Evolutionary conservation across 2,329 filamentous ascomycete species (phyloP).

Genomic region (Graphilbum ipis-grandicollis): DNA sequence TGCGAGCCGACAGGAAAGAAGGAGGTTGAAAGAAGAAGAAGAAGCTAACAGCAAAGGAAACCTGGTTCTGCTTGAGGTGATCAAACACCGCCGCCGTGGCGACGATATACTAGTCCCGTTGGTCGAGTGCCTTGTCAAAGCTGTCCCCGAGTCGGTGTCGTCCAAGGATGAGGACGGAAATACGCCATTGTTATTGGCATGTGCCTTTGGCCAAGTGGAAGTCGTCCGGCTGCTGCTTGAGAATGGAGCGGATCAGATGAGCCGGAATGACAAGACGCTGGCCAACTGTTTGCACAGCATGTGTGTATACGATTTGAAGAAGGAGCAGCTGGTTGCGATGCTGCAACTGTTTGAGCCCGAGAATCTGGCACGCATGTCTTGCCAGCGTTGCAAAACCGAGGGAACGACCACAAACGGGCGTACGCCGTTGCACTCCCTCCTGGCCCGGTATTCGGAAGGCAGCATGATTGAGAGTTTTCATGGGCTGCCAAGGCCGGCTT

Average conservation of each 20-base stretch:
- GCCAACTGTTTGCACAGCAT: constrained; percentile 55
- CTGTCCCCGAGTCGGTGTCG: constrained; percentile 44
- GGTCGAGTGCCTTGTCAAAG: constrained; percentile 48
- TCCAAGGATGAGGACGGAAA: constrained; percentile 37
- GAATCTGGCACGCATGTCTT: constrained; percentile 38
- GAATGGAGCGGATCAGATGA: constrained; percentile 52
- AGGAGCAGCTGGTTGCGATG: constrained; percentile 24
- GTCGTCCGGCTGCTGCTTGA: constrained; percentile 44
- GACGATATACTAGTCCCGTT: constrained; percentile 30
- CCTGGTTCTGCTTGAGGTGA: constrained; percentile 48
- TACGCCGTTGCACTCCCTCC: constrained; percentile 47
- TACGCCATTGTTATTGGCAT: constrained; percentile 56
- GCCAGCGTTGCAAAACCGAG: constrained; percentile 30
- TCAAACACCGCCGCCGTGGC: constrained; percentile 27
- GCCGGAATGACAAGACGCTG: constrained; percentile 33
- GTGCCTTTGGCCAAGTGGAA: constrained; percentile 32
- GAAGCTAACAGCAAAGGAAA: constrained; percentile 23
- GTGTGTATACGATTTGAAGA: constrained; percentile 15
- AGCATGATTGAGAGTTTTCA: too few species aligned
- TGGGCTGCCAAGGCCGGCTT: too few species aligned
- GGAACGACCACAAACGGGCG: constrained; percentile 27
- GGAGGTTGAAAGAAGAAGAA: too few species aligned
- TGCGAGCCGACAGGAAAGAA: too few species aligned
- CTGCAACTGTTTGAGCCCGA: constrained; percentile 39
- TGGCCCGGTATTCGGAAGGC: too few species aligned